A percentile compares a stretch with the other conserved stretches of the same genome.
Conservation (phyloP, 805 yeast species). For the Pichia heedii region DNA sequence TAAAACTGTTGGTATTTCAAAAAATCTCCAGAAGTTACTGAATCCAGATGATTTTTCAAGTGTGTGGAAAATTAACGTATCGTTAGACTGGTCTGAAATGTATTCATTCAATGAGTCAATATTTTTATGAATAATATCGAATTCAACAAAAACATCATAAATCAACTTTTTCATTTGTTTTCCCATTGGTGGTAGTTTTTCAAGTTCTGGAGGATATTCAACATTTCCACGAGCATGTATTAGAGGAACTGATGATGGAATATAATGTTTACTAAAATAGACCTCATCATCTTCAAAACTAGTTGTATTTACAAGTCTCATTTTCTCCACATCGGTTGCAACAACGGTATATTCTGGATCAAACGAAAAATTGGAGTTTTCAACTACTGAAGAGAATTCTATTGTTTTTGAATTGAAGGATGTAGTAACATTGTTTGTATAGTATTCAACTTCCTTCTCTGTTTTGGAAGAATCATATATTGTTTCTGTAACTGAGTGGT, state of each 20-base stretch:
- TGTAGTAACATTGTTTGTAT: neutral
- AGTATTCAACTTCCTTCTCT: neutral
- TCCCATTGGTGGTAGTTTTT: slow-evolving; percentile 11
- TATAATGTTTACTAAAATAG: slow-evolving; percentile 14
- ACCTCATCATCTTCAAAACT: slow-evolving; percentile 21
- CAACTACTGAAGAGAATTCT: neutral
- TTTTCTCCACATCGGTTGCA: slow-evolving; percentile 2
- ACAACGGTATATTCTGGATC: slow-evolving; percentile 2
- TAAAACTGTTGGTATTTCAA: slow-evolving; percentile 19
- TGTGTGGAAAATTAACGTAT: slow-evolving; percentile 15
- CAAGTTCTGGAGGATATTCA: slow-evolving; percentile 16
- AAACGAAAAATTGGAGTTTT: neutral
- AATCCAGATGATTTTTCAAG: slow-evolving; percentile 14
- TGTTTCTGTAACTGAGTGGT: neutral
- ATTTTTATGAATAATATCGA: slow-evolving; percentile 20
- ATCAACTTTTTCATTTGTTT: slow-evolving; percentile 21
- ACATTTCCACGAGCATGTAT: slow-evolving; percentile 16
- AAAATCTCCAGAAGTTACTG: slow-evolving; percentile 25
- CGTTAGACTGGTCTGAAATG: slow-evolving; percentile 18
- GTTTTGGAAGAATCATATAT: neutral
- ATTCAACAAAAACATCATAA: slow-evolving; percentile 25
- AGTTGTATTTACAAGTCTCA: neutral
- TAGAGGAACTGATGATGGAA: slow-evolving; percentile 20
- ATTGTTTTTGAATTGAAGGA: neutral
- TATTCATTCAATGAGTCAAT: slow-evolving; percentile 14